phyloP scores from a whole-genome alignment of 2,329 filamentous ascomycete genomes.

The Scedosporium aurantiacum region DNA sequence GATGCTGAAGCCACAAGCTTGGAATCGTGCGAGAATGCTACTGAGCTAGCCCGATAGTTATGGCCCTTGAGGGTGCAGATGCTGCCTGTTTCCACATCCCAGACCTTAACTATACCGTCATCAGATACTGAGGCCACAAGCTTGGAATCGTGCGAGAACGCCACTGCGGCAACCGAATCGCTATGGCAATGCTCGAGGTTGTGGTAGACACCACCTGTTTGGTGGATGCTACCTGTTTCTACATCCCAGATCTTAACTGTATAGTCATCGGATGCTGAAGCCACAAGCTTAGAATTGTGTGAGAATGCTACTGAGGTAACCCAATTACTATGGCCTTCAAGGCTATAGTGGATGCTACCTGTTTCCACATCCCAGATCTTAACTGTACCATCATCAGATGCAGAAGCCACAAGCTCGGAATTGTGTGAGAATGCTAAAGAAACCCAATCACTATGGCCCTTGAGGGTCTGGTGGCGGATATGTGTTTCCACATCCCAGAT shows the following conservation, averaged over 20 bases:
- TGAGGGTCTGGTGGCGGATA: neutral
- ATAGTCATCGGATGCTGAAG: neutral
- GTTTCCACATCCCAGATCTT: neutral
- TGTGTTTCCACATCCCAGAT: neutral
- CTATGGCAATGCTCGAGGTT: neutral
- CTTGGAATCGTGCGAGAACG: neutral
- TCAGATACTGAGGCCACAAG: neutral
- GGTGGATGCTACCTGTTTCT: no score
- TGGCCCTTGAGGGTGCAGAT: neutral
- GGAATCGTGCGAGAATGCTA: neutral
- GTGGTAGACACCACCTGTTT: no score
- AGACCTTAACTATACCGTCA: neutral
- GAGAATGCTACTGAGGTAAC: neutral
- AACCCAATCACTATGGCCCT: neutral
- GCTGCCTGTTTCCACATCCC: neutral
- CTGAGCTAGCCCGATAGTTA: neutral
- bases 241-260: neutral
- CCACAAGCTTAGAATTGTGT: neutral
- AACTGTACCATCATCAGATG: neutral
- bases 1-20: neutral
- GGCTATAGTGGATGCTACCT: neutral
- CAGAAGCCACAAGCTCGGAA: neutral
- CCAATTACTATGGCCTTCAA: neutral
- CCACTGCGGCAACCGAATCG: neutral
- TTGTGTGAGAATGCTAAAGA: neutral